Evolutionary conservation across 371 early-diverging fungal genomes (phyloP), one percentile per base, ranked within the genome.

Genomic region (Smittium culicis): DNA sequence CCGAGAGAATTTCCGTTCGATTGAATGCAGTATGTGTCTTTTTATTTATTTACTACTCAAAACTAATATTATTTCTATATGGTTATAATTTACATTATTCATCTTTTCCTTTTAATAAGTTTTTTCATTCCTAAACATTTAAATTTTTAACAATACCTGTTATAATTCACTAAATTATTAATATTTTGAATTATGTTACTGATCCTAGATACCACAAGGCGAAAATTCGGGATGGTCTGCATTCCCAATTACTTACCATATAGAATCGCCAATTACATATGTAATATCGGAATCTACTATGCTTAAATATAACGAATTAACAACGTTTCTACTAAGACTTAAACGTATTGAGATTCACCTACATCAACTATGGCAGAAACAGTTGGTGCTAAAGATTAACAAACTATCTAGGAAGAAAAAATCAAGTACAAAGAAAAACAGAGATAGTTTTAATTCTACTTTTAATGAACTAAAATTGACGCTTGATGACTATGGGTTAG

Each of bases 161-260:
- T n/a, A n/a, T n/a, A n/a, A n/a, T n/a, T n/a, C n/a, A n/a, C n/a
- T n/a, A n/a, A n/a, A n/a, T n/a, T n/a, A n/a, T n/a, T n/a, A n/a
- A n/a, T n/a, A n/a, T n/a, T n/a, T n/a, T n/a, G n/a, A n/a, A n/a
- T n/a, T n/a, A n/a, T n/a, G n/a, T n/a, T n/a, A n/a, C n/a, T 11
- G 20, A 11, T 45, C 5, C 5, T 45, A 45, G 45, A 45, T 5
- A 55, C 28, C 27, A 16, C 82, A 87, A n/a, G 71, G 81, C 0
- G 86, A 85, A 25, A 91, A 91, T 66, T 71, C 78, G 34, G 93
- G 94, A 0, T 97, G 96, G 98, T 93, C 94, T 72, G 86, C 92
- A 1, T 94, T 97, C 70, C 80, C 86, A 25, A 79, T 97, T 14
- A 87, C 88, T 68, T 97, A 96, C 71, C 86, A 82, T 61, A 82